Percentiles rank a stretch among this genome's conserved stretches.
phyloP scores from a whole-genome alignment of 2,329 filamentous ascomycete species.

The Xylariaceae sp. region DNA sequence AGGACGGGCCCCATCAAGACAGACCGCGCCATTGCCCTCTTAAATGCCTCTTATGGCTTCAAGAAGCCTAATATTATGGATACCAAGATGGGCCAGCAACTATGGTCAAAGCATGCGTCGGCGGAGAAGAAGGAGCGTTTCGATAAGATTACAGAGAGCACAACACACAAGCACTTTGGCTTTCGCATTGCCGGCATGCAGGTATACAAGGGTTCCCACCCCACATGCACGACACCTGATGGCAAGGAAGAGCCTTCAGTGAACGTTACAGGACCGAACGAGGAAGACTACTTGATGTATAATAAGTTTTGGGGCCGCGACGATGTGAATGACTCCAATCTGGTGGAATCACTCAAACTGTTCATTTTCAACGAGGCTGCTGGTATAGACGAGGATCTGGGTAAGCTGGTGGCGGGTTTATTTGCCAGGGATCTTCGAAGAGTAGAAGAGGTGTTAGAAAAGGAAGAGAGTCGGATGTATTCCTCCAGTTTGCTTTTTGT shows the following conservation, averaged over 20 bases:
- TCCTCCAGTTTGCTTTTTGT: slow-evolving; percentile 68
- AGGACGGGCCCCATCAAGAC: slow-evolving; percentile 72
- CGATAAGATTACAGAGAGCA: slow-evolving; percentile 63
- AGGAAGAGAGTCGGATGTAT: slow-evolving; percentile 68
- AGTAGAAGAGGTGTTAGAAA: slow-evolving; percentile 60
- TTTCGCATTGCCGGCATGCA: slow-evolving; percentile 72
- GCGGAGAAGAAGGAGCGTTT: slow-evolving; percentile 65
- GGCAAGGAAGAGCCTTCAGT: slow-evolving; percentile 36
- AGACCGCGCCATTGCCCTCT: slow-evolving; percentile 80
- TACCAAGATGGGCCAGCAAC: slow-evolving; percentile 83
- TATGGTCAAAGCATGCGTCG: slow-evolving; percentile 81
- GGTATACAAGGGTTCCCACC: slow-evolving; percentile 61
- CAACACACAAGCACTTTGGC: slow-evolving; percentile 65
- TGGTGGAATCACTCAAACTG: slow-evolving; percentile 59
- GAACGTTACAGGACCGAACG: slow-evolving; percentile 57
- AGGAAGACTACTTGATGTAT: slow-evolving; percentile 65
- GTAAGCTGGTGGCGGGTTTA: slow-evolving; percentile 59
- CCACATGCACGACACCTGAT: slow-evolving; percentile 10
- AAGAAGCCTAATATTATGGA: slow-evolving; percentile 88
- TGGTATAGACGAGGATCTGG: slow-evolving; percentile 65
- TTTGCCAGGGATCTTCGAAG: slow-evolving; percentile 61
- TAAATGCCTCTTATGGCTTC: slow-evolving; percentile 84
- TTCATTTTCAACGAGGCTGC: slow-evolving; percentile 66
- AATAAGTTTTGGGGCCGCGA: slow-evolving; percentile 68
- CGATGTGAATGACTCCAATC: slow-evolving; percentile 59